Evolutionary conservation across 345 rosid genomes (phyloP), one percentile per base, ranked within the genome.

Genomic region (Populus davidiana): DNA sequence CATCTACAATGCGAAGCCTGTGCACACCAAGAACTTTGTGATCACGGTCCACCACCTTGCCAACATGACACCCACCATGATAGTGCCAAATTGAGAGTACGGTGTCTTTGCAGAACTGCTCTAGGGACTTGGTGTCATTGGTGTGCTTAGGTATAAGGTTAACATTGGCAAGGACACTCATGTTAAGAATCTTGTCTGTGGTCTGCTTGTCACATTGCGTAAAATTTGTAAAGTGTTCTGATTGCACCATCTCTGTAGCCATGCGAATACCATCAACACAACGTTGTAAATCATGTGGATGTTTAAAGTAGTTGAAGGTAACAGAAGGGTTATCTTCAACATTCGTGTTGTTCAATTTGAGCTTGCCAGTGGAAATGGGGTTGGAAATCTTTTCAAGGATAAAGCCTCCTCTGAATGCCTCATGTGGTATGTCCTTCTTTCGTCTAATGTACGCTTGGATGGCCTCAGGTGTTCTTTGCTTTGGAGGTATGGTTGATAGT

Each of bases 51-150:
- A 96, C 97, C 21, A 96, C 99, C 85, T 86, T 89, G 16, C 94
- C 94, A 11, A 94, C 97, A 70, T 86, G 92, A 68, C 97, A 90
- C 9, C 99, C 99, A 13, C 98, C 99, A 66, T 96, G 99, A 75
- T 90, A 96, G 56, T 96, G 99, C 99, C 98, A 96, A 43, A 96
- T 96, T 39, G 97, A 89, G 91, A 92, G 86, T 75, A 96, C 97
- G 8, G 97, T 91, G 84, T 96, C 98, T 74, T 76, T 90, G 80
- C 99, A 96, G 87, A 94, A 96, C 90, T 96, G 99, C 88, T 90
- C 94, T 25, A 96, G 69, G 44, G 94, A 96, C 87, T 83, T 81
- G 73, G 97, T 93, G 85, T 96, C 98, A 59, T 96, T 91, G 39
- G 85, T 62, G 33, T 89, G 90, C 82, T 81, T 96, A 20, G 97